These are phyloP conservation scores for Xylaria sp. DNA, from an alignment of 2,329 filamentous ascomycete species.

Conservation along the genomic window DNA sequence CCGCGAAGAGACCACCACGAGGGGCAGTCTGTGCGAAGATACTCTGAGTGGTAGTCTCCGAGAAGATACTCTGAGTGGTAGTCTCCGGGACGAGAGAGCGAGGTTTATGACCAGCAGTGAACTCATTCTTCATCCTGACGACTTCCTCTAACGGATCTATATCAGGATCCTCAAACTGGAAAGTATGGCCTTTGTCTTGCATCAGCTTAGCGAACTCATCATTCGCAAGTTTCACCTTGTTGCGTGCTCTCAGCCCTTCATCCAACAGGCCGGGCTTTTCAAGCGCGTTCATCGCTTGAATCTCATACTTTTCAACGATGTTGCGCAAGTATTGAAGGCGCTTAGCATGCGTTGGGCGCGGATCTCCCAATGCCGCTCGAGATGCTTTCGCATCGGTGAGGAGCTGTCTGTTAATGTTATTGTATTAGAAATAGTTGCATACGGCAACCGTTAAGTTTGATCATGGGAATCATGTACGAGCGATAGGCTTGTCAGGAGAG, in stretches of 20 bases:
- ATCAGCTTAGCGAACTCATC: constrained; percentile 47
- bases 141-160: constrained; percentile 35
- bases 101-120: neutral
- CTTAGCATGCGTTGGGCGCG: constrained; percentile 41
- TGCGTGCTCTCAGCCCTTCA: constrained; percentile 44
- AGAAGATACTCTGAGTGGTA: no score
- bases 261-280: constrained; percentile 43
- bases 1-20: no score
- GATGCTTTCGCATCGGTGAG: constrained; percentile 37
- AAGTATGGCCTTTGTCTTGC: constrained; percentile 43
- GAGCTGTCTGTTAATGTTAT: constrained; percentile 13
- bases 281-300: constrained; percentile 39
- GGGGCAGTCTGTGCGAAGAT: no score
- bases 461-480: neutral
- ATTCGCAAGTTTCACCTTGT: constrained; percentile 35
- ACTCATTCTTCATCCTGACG: neutral
- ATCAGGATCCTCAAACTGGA: constrained; percentile 45
- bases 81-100: neutral
- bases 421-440: neutral
- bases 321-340: constrained; percentile 46
- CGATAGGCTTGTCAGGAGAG: neutral
- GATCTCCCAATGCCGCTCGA: constrained; percentile 42
- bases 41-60: no score
- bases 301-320: constrained; percentile 44
- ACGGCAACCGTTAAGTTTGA: neutral